phyloP scores from a whole-genome alignment of 2,329 filamentous ascomycete genomes.

The Calonectria crousiana region DNA sequence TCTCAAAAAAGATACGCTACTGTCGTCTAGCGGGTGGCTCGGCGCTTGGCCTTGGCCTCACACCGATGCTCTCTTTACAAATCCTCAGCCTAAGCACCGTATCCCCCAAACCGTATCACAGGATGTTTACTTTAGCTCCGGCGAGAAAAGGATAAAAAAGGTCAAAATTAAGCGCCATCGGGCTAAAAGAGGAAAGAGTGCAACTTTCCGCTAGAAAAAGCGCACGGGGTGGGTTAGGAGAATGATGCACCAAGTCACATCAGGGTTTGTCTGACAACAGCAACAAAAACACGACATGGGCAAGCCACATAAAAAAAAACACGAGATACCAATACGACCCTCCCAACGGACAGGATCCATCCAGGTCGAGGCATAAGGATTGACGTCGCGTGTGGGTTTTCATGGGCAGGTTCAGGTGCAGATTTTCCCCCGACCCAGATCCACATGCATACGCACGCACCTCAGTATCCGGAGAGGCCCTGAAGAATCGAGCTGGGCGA shows the following conservation, averaged over 20 bases:
- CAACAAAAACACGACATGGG: constrained; percentile 28
- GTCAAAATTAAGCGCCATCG: background rate
- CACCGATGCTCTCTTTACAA: background rate
- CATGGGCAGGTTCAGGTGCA: constrained; percentile 13
- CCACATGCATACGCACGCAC: constrained; percentile 28
- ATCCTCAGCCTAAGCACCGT: background rate
- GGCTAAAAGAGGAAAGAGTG: background rate
- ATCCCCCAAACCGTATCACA: background rate
- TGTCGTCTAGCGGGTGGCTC: background rate
- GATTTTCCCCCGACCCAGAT: constrained; percentile 18
- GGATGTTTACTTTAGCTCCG: background rate
- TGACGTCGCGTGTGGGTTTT: constrained; percentile 8
- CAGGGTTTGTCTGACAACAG: constrained; percentile 20
- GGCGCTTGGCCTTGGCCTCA: background rate
- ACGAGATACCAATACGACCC: constrained; percentile 44
- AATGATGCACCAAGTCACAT: constrained; percentile 22
- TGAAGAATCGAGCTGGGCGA: background rate
- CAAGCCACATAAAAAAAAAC: constrained; percentile 32
- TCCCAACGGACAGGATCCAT: constrained; percentile 13
- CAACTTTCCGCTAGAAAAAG: background rate
- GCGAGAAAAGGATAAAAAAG: background rate
- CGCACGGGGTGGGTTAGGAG: constrained; percentile 22
- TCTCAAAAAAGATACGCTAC: background rate
- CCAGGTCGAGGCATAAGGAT: background rate
- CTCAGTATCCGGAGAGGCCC: constrained; percentile 8